phyloP scores from a whole-genome alignment of 768 basidiomycete genomes.

The Leucosporidium yakuticum region DNA sequence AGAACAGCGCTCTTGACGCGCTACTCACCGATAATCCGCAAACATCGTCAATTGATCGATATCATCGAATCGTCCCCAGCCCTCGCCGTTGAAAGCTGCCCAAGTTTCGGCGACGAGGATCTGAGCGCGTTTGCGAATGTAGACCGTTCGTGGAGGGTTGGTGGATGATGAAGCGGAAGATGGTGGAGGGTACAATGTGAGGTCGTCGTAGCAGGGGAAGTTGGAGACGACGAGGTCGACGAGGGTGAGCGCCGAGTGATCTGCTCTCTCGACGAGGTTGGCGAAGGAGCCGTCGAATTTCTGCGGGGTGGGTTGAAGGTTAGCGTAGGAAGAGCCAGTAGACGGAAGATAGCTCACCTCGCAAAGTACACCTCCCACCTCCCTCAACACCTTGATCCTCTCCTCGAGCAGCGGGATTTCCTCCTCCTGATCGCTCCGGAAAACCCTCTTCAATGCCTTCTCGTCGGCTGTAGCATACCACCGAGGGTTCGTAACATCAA shows the following conservation, averaged over 20 bases:
- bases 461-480: conserved; percentile 62
- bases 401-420: conserved; percentile 63
- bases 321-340: conserved; percentile 2
- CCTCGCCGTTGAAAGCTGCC: conserved; percentile 61
- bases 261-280: conserved; percentile 55
- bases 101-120: conserved; percentile 75
- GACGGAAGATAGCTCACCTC: conserved; percentile 51
- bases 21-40: conserved; percentile 60
- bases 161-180: background rate
- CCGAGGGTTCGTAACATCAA: conserved; percentile 69
- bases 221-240: conserved; percentile 63
- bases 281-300: conserved; percentile 65
- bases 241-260: conserved; percentile 65
- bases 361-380: conserved; percentile 67
- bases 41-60: conserved; percentile 83
- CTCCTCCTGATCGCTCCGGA: conserved; percentile 50
- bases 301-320: conserved; percentile 44
- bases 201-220: conserved; percentile 71
- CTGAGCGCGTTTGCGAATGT: conserved; percentile 83
- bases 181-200: conserved; percentile 1
- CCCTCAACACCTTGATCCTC: conserved; percentile 68
- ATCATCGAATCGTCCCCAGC: conserved; percentile 40
- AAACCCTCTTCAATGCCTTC: conserved; percentile 44
- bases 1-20: background rate
- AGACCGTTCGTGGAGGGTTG: conserved; percentile 49